A percentile compares a stretch with the other conserved stretches of the same genome.
phyloP scores from a whole-genome alignment of 2,329 filamentous ascomycete genomes.

The Acrodontium crateriforme region DNA sequence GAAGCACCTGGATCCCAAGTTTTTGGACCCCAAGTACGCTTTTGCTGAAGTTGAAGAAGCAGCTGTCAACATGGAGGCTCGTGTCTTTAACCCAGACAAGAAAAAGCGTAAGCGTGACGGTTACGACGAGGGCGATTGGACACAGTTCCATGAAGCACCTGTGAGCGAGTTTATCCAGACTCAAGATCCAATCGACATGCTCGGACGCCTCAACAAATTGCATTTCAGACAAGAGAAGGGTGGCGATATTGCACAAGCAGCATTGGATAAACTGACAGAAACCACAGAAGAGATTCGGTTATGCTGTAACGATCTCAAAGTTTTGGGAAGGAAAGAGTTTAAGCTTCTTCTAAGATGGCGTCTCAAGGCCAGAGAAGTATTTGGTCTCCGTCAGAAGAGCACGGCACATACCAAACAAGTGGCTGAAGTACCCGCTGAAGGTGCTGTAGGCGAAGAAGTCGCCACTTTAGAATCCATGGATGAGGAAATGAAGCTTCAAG shows the following conservation, averaged over 20 bases:
- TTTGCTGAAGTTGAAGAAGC: slow-evolving; percentile 83
- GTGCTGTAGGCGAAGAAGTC: slow-evolving; percentile 44
- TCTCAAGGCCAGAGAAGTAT: slow-evolving; percentile 75
- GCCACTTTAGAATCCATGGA: slow-evolving; percentile 82
- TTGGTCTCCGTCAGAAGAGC: slow-evolving; percentile 73
- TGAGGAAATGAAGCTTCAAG: slow-evolving; percentile 79
- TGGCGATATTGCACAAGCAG: slow-evolving; percentile 68
- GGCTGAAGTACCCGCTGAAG: slow-evolving; percentile 23
- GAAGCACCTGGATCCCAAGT: slow-evolving; percentile 81
- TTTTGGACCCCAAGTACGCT: slow-evolving; percentile 76
- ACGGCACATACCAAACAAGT: slow-evolving; percentile 30
- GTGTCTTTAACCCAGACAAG: slow-evolving; percentile 91
- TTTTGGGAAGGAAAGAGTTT: slow-evolving; percentile 89
- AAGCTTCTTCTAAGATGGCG: slow-evolving; percentile 81
- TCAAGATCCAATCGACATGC: slow-evolving; percentile 78
- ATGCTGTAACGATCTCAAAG: slow-evolving; percentile 73
- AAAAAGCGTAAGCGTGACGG: slow-evolving; percentile 97
- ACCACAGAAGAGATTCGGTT: slow-evolving; percentile 69
- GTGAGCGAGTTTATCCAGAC: slow-evolving; percentile 93
- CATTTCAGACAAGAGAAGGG: slow-evolving; percentile 66
- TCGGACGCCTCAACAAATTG: slow-evolving; percentile 73
- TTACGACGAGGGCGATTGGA: slow-evolving; percentile 93
- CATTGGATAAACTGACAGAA: slow-evolving; percentile 71
- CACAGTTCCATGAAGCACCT: slow-evolving; percentile 75
- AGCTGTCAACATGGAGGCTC: slow-evolving; percentile 88